Evolutionary conservation across 2,329 filamentous ascomycete species (phyloP).

Genomic region (Tolypocladium amazonense): DNA sequence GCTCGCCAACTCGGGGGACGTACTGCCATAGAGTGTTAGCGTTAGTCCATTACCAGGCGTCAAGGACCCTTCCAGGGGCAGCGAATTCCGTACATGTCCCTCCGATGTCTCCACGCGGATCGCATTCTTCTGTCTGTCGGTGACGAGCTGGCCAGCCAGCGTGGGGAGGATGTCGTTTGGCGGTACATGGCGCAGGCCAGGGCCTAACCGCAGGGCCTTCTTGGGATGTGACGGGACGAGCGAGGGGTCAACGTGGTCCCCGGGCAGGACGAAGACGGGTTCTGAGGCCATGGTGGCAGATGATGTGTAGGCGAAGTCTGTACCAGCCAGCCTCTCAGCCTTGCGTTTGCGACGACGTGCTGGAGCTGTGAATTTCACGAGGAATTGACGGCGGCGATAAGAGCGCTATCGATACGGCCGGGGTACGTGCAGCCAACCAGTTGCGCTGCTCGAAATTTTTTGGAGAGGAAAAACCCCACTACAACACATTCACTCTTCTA

Average conservation of each 20-base stretch:
- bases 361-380: not conserved
- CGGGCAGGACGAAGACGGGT: conserved; percentile 65
- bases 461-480: conserved; percentile 6
- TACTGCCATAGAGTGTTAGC: conserved; percentile 44
- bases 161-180: conserved; percentile 62
- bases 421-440: not conserved
- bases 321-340: conserved; percentile 1
- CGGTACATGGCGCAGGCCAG: conserved; percentile 72
- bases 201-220: conserved; percentile 67
- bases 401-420: not conserved
- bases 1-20: conserved; percentile 66
- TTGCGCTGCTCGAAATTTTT: conserved; percentile 10
- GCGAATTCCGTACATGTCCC: conserved; percentile 47
- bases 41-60: not conserved
- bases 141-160: conserved; percentile 55
- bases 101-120: conserved; percentile 65
- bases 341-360: not conserved
- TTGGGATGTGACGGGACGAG: conserved; percentile 59
- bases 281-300: conserved; percentile 41
- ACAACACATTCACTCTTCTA: not conserved
- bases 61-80: conserved; percentile 7
- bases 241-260: conserved; percentile 59
- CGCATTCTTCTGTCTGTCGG: conserved; percentile 63
- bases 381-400: not conserved
- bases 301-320: not conserved